phyloP scores from a whole-genome alignment of 1,284 basidiomycete genomes.

The Irpex lacteus region DNA sequence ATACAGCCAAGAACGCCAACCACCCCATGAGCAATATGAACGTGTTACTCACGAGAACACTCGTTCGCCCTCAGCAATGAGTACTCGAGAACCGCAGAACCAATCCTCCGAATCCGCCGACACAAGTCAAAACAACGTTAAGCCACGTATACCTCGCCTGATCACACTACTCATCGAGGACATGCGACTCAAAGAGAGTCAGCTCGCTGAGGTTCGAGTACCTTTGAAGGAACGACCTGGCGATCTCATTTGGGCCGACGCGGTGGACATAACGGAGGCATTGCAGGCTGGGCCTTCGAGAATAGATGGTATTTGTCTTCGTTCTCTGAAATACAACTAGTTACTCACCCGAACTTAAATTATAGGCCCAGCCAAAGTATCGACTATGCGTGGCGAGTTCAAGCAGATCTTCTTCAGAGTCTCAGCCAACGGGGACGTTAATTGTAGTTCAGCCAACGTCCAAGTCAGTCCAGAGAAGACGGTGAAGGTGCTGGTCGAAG shows the following conservation, averaged over 20 bases:
- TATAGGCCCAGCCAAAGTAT: conserved; percentile 67
- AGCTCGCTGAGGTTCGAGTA: conserved; percentile 64
- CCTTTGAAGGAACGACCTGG: conserved; percentile 47
- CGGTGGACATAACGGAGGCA: conserved; percentile 53
- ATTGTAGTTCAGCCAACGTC: conserved; percentile 31
- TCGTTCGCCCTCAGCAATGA: background rate
- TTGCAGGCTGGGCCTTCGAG: conserved; percentile 62
- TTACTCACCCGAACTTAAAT: background rate
- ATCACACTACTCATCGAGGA: conserved; percentile 69
- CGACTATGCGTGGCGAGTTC: conserved; percentile 64
- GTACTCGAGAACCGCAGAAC: background rate
- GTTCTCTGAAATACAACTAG: background rate
- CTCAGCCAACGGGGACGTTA: conserved; percentile 37
- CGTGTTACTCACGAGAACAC: background rate
- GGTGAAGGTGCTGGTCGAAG: conserved; percentile 33
- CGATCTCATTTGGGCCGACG: conserved; percentile 64
- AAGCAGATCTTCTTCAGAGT: conserved; percentile 68
- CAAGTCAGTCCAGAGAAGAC: conserved; percentile 30
- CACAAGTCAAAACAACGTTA: conserved; percentile 3
- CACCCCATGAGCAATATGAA: background rate
- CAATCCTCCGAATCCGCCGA: background rate
- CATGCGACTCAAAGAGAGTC: conserved; percentile 47
- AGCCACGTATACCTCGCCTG: conserved; percentile 32
- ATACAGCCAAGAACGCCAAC: background rate
- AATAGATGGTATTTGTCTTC: conserved; percentile 55